phyloP scores from a whole-genome alignment of 1,284 basidiomycete genomes.

The Kwoniella shivajii region DNA sequence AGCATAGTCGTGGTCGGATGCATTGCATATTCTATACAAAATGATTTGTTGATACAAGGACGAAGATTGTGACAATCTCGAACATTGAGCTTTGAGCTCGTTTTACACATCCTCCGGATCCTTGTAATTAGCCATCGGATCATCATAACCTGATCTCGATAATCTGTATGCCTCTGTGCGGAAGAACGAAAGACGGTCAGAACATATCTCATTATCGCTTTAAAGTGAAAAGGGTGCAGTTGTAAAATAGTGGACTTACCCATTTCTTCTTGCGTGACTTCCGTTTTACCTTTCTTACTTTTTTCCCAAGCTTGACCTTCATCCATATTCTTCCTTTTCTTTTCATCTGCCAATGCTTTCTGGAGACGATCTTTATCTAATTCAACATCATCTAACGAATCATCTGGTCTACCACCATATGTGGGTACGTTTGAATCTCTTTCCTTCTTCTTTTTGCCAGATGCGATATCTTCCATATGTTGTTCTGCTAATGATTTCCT shows the following conservation, averaged over 20 bases:
- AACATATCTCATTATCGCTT: no score
- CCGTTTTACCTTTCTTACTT: conserved; percentile 58
- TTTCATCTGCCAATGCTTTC: conserved; percentile 74
- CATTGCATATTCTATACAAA: background rate
- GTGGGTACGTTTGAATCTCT: conserved; percentile 60
- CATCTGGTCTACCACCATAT: conserved; percentile 62
- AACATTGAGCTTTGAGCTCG: no score
- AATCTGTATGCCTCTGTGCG: conserved; percentile 52
- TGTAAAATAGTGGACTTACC: conserved; percentile 60
- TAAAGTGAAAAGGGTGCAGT: no score
- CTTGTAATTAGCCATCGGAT: conserved; percentile 56
- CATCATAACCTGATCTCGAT: conserved; percentile 48
- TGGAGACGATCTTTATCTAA: conserved; percentile 70
- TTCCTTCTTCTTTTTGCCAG: conserved; percentile 46
- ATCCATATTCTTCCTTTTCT: conserved; percentile 68
- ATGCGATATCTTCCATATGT: conserved; percentile 43
- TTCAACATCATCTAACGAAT: conserved; percentile 61
- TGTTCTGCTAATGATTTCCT: conserved; percentile 51
- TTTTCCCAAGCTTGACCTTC: conserved; percentile 59
- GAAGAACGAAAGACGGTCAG: background rate
- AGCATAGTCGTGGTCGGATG: conserved; percentile 3
- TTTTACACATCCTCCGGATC: conserved; percentile 33
- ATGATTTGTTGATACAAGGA: background rate
- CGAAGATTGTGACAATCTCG: no score
- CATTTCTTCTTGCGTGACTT: conserved; percentile 89